Base-by-base conservation (phyloP, 257 asterid genomes). In the Capsicum pubescens region DNA sequence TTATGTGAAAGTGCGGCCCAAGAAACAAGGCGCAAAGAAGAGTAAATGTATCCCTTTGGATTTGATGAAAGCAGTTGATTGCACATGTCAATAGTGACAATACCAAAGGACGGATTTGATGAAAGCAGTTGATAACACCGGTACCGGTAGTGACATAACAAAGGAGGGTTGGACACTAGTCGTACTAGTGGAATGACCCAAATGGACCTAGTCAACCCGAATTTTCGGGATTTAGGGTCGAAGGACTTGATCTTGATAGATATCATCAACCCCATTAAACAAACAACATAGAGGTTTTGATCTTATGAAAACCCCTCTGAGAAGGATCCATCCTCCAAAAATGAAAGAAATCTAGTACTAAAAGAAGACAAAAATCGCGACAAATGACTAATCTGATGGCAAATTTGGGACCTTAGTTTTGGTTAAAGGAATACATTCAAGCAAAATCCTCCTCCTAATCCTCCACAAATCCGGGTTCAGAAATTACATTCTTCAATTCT, bases 401-500 rank as follows among this genome's bases (percentile, higher is more conserved):
- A 54, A 3, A 52, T 14, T 14, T 26, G 52, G 48, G 60, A 11
- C n/a, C 14, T 58, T 26, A 39, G 9, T 68, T 16, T 1, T 52
- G 80, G 58, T 48, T 54, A 6, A 68, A 54, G 56, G 46, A 36
- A 77, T 39, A 58, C 58, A 83, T 48, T 5, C 19, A 61, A 72
- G 19, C 26, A 68, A 72, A 48, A 36, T 48, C 56, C 9, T 68
- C 35, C 56, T 80, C 82, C 64, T 84, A 88, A 78, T 88, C 88
- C 59, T 90, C 94, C 32, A 58, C 82, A 69, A 90, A 89, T 21
- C 87, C 89, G 50, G 91, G 91, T 82, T 92, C 84, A 21, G 90
- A 87, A 83, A 91, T 88, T 83, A 86, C 80, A 59, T 92, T 86
- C 84, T 74, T 83, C 77, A 93, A 91, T 83, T 92, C 95, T 86